Evolutionary conservation across 2,329 filamentous ascomycete genomes (phyloP), one percentile per base, ranked within the genome.

Genomic region (Ceratocystis alfenasii): DNA sequence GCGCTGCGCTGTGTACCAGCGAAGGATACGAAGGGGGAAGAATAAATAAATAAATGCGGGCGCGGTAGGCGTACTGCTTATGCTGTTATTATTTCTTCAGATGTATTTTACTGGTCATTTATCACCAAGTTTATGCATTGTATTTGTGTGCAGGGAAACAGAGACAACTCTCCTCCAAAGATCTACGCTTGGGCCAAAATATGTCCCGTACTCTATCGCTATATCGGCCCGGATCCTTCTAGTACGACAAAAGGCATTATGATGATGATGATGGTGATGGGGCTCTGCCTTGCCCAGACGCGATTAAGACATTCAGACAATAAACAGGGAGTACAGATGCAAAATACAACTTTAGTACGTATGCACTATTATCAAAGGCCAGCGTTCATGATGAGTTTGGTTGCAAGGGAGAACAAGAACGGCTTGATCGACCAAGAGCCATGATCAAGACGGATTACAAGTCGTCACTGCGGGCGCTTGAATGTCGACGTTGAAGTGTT

Each of bases 171-270:
- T 30, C 53, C 8, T n/a, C 28, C 55, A 59, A 59, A 17, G 12
- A 59, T 59, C 28, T 20, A 59, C 55, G 55, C 55, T 59, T 59
- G 6, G 55, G 55, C 25, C 55, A 59, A 7, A 30, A 33, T 8
- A 20, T 59, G 55, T 20, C 17, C 28, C 30, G 55, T 59, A 59
- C 55, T 30, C 30, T 59, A 25, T 59, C 55, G 55, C 33, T 36
- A 20, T 59, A 59, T 59, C 55, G 55, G 55, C 55, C 55, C 55
- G 55, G 55, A 59, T 59, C 55, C 55, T 59, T 59, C 17, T 59
- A 59, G 55, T 59, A 30, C 55, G 55, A 59, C 55, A 59, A 30
- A 59, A 59, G 28, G 25, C 28, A 36, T 10, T 22, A 36, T 30
- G 17, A 59, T 59, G 48, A 53, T 20, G 20, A 6, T 50, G 46